phyloP scores from a whole-genome alignment of 2,329 filamentous ascomycete species.

The Phyllosticta capitalensis region DNA sequence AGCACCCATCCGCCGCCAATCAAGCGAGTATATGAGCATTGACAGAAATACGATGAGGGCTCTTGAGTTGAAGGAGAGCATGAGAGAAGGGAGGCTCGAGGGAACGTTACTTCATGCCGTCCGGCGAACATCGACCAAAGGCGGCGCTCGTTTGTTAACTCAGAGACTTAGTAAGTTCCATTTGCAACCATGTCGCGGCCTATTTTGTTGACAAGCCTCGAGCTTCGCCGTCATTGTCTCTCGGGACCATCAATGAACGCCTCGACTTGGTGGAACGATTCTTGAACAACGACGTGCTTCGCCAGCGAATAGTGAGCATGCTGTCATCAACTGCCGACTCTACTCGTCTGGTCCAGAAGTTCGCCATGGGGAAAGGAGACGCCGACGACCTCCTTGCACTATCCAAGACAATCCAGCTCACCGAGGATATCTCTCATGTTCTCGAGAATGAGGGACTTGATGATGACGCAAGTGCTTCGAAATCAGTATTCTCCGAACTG shows the following conservation, averaged over 20 bases:
- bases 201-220: conserved; percentile 8
- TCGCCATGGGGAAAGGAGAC: conserved; percentile 84
- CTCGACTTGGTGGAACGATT: conserved; percentile 76
- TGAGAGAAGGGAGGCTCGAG: conserved; percentile 66
- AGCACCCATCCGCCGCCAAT: conserved; percentile 64
- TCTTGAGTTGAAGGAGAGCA: conserved; percentile 79
- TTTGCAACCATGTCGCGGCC: not conserved
- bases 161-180: conserved; percentile 61
- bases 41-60: conserved; percentile 87
- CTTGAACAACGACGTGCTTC: conserved; percentile 54
- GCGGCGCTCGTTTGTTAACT: conserved; percentile 73
- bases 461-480: conserved; percentile 20
- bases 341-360: conserved; percentile 84
- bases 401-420: conserved; percentile 69
- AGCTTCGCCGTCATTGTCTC: conserved; percentile 78
- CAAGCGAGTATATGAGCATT: conserved; percentile 73
- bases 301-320: conserved; percentile 58
- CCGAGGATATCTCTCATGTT: conserved; percentile 50
- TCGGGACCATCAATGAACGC: conserved; percentile 66
- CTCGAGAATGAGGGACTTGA: conserved; percentile 31
- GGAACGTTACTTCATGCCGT: conserved; percentile 89
- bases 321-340: conserved; percentile 74
- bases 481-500: conserved; percentile 28
- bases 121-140: conserved; percentile 80
- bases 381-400: conserved; percentile 81